Evolutionary conservation across 2,329 filamentous ascomycete species (phyloP).

Genomic region (Dactylellina parvicollis): DNA sequence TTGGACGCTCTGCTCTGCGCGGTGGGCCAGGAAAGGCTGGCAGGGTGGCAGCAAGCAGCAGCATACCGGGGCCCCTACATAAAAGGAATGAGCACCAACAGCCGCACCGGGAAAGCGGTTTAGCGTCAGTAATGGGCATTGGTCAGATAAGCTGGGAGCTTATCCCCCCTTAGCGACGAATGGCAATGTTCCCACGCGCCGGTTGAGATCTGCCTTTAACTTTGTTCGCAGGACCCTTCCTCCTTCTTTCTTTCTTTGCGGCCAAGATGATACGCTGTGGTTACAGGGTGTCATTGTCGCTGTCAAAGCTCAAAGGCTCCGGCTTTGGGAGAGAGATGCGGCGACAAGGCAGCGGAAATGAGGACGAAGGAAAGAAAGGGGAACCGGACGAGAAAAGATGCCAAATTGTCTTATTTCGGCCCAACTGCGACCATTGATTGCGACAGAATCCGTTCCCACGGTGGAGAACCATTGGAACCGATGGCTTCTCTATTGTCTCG

Average conservation of each 20-base stretch:
- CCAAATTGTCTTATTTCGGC: conserved; percentile 44
- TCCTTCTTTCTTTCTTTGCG: conserved; percentile 1
- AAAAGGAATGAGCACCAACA: conserved; percentile 53
- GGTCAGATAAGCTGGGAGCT: conserved; percentile 54
- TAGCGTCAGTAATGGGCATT: conserved; percentile 42
- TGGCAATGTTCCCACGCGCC: conserved; percentile 24
- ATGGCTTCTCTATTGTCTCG: conserved; percentile 17
- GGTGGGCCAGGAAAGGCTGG: conserved; percentile 26
- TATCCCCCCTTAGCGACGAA: conserved; percentile 48
- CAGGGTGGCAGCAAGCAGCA: conserved; percentile 29
- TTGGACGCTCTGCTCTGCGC: too few species aligned
- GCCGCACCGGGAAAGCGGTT: conserved; percentile 52
- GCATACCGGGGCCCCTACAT: conserved; percentile 42
- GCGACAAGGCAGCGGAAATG: conserved; percentile 53
- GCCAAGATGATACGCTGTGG: neutral
- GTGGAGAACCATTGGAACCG: conserved; percentile 3
- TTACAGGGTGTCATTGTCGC: neutral
- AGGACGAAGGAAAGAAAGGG: conserved; percentile 14
- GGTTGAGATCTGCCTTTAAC: too few species aligned
- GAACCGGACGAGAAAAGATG: neutral
- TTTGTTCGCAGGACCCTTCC: too few species aligned
- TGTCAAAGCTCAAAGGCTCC: conserved; percentile 21
- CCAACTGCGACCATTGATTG: conserved; percentile 31
- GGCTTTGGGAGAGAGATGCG: conserved; percentile 14
- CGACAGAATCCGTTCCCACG: conserved; percentile 21